phyloP scores from a whole-genome alignment of 257 asterid species.

The Prunella vulgaris region DNA sequence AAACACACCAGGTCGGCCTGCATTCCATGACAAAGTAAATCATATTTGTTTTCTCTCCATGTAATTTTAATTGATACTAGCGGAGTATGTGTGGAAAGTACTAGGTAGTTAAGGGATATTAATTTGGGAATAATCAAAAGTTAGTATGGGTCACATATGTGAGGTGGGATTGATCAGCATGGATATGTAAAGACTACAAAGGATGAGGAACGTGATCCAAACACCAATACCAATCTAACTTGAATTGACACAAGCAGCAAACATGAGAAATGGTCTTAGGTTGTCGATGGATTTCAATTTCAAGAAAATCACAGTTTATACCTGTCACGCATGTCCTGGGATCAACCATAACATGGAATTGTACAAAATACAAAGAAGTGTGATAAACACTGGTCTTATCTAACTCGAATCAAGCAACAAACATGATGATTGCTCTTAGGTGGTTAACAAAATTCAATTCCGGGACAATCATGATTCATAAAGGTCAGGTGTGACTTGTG shows the following conservation, averaged over 20 bases:
- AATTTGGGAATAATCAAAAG: neutral
- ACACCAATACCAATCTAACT: neutral
- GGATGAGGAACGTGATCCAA: too few relatives aligned
- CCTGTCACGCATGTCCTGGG: neutral
- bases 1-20: constrained; percentile 93
- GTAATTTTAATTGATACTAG: neutral
- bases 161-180: too few relatives aligned
- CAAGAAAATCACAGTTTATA: neutral
- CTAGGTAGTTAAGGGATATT: neutral
- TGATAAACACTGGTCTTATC: neutral
- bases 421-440: neutral
- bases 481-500: too few relatives aligned
- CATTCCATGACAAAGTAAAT: constrained; percentile 10
- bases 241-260: neutral
- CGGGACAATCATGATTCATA: neutral
- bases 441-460: neutral
- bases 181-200: too few relatives aligned
- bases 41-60: neutral
- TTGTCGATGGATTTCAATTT: neutral
- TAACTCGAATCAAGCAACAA: neutral
- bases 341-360: neutral
- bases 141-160: neutral
- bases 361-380: neutral
- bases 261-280: neutral
- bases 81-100: neutral